Evolutionary conservation across 1,284 basidiomycete species (phyloP), one percentile per base, ranked within the genome.

Genomic region (Apiotrichum mycotoxinovorans): DNA sequence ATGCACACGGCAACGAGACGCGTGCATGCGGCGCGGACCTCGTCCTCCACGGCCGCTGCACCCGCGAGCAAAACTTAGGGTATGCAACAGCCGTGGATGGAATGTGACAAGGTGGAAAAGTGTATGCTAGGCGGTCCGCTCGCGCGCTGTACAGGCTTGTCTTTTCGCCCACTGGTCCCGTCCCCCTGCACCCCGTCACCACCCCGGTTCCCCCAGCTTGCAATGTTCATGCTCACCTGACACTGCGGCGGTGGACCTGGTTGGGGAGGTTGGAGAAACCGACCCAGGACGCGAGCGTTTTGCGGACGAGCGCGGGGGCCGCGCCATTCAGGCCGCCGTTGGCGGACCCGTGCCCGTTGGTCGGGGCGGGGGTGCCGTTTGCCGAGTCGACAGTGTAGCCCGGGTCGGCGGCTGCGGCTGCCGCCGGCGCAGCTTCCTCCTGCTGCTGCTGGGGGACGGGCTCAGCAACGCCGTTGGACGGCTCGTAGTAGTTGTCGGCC

Each of bases 181-280:
- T n/a, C n/a, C n/a, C n/a, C n/a, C n/a, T n/a, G n/a, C n/a, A n/a
- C n/a, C n/a, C 12, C 30, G 12, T 30, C 30, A 5, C 30, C 30
- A 30, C 5, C 12, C 30, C 30, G 30, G 7, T 30, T 12, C 30
- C 7, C 7, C 7, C 30, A 30, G 30, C 30, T 7, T 30, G 12
- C 7, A 30, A 7, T 5, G 7, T 30, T n/a, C 8, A 17, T 25
- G 76, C 80, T 67, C 63, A 78, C 81, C 90, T 84, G 57, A 95
- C 88, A 71, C 91, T 94, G 81, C 93, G 91, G 78, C 94, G 87
- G 80, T 96, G 94, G 48, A 96, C 91, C 78, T 97, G 93, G 83
- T 97, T 96, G 57, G 94, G 93, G 56, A 97, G 83, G 79, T 95
- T 97, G 75, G 92, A 90, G 73, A 90, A 87, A 44, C 85, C 85